Evolutionary conservation across 768 basidiomycete species (phyloP), one percentile per base, ranked within the genome.

Genomic region (Termitomyces sp.): DNA sequence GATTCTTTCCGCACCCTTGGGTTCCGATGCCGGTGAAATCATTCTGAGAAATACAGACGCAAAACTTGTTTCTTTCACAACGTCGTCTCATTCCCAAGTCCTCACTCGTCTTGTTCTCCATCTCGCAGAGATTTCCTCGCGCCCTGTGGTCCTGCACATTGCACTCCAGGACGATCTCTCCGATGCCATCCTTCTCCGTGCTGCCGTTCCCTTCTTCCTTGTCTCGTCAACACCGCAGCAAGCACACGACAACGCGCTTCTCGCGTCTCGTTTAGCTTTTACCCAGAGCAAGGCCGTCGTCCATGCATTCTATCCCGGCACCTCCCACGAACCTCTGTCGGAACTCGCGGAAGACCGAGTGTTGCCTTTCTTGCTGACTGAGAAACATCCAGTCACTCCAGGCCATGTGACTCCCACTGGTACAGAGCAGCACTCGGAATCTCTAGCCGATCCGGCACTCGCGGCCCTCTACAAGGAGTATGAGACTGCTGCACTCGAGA

Each of bases 201-300:
- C 88, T n/a, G 79, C 84, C 18, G 82, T 91, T 5, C 89, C 90
- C 27, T 91, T 86, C 71, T 86, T 94, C 66, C 62, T 98, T 47
- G 77, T 95, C 63, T 95, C 93, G 6, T 78, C 82, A 33, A 83
- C 81, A 1, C 68, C 83, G 3, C 89, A 93, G 66, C 81, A 94
- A 64, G 91, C 94, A 3, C 89, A 96, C 62, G 91, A 95, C 65
- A 87, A 98, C 68, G 89, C 93, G 22, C 73, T 98, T 33, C 80
- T 98, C 16, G 92, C 93, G 13, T 85, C 91, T 48, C 82, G 86
- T 40, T 72, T 98, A 47, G 91, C 96, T 0, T 78, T 79, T 35
- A 68, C 78, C 7, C 83, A 89, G 62, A 76, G 76, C 52, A 88
- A 83, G 61, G 85, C 87, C 5, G 91, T 96, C n/a, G 75, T 97